Conservation (phyloP, 1,284 basidiomycete species). For the Rhodotorula sp. region DNA sequence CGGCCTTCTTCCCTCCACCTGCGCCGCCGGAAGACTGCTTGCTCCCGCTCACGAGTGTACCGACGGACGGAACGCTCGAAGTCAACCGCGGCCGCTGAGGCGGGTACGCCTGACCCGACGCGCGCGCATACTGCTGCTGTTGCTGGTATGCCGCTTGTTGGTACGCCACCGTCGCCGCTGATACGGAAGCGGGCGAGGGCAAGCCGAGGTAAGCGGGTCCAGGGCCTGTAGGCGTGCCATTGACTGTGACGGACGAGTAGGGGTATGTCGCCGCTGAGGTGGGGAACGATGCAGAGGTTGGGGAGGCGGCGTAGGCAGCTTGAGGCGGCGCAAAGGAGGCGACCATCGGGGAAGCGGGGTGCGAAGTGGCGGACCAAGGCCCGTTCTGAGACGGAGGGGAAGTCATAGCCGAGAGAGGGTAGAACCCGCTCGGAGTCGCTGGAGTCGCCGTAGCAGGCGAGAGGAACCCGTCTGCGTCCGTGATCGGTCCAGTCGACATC, state of each 20-base stretch:
- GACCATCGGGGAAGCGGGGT: conserved; percentile 6
- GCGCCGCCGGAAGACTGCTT: not conserved
- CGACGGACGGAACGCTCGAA: conserved; percentile 19
- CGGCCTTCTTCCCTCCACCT: not conserved
- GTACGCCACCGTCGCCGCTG: not conserved
- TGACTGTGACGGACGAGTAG: not conserved
- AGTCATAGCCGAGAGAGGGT: conserved; percentile 1
- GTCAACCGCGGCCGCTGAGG: conserved; percentile 12
- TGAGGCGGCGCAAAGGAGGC: not conserved
- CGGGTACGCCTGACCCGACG: not conserved
- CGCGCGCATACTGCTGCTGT: conserved; percentile 1
- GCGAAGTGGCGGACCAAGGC: not conserved
- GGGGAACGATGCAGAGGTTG: conserved; percentile 13
- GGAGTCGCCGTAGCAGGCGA: conserved; percentile 1
- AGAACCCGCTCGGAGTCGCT: conserved; percentile 12
- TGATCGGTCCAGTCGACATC: not conserved
- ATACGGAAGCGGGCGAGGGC: not conserved
- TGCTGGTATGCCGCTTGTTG: not conserved
- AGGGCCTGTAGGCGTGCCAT: no score
- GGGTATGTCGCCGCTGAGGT: not conserved
- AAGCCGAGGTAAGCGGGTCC: not conserved
- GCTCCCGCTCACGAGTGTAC: conserved; percentile 1
- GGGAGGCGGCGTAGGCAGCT: conserved; percentile 14
- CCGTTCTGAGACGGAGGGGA: not conserved
- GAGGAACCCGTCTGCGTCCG: conserved; percentile 2